Evolutionary conservation across 2,329 filamentous ascomycete genomes (phyloP).

Genomic region (Coniochaeta prunicola): DNA sequence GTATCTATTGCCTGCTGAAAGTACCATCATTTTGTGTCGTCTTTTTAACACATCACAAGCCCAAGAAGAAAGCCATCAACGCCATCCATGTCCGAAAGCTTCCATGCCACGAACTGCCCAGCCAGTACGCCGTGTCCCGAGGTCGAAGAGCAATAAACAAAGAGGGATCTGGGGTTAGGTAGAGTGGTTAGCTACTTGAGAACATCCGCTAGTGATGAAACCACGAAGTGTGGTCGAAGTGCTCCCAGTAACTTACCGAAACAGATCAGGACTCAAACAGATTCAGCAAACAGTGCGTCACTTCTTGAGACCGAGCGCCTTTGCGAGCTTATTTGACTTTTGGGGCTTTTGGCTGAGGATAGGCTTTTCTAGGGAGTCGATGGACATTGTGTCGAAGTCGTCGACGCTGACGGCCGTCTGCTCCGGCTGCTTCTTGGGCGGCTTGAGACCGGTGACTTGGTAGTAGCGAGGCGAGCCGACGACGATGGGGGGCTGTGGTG

Average conservation of each 20-base stretch:
- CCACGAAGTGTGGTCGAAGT: not conserved
- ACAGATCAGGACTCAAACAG: not conserved
- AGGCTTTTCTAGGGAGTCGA: not conserved
- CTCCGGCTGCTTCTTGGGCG: not conserved
- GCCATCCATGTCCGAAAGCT: not conserved
- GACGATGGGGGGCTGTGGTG: not conserved
- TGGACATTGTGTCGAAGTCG: not conserved
- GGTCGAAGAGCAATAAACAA: not conserved
- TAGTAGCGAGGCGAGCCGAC: not conserved
- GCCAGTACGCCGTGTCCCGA: not conserved
- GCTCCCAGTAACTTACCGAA: not conserved
- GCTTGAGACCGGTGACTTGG: not conserved
- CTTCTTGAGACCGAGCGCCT: not conserved
- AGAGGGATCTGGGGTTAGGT: not conserved
- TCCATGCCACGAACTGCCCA: not conserved
- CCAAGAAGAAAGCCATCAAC: not conserved
- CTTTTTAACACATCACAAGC: not conserved
- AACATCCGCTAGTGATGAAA: not conserved
- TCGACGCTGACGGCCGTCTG: not conserved
- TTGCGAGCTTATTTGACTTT: not conserved
- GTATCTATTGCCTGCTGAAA: not conserved
- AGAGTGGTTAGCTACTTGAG: not conserved
- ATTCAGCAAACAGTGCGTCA: not conserved
- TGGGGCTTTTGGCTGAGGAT: not conserved
- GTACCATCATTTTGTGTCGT: not conserved